Evolutionary conservation across 1,139 yeast genomes (phyloP), one percentile per base, ranked within the genome.

Genomic region (Lodderomyces jiufengensis): DNA sequence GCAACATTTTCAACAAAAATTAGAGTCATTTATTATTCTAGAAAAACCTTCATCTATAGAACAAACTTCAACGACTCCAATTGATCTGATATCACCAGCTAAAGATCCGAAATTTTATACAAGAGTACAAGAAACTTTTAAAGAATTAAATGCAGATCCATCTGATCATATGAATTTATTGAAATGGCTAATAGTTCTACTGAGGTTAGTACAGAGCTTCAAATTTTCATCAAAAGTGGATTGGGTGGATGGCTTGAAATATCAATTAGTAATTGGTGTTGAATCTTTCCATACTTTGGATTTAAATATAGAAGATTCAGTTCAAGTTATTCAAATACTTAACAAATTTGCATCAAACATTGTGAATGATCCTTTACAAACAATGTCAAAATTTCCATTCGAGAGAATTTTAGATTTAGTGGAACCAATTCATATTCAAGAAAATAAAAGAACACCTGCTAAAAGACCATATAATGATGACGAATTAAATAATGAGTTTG

Each of bases 401-500:
- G 36, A 39, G 2, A 39, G 34, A 10, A 20, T 39, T 10, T 13
- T 39, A 6, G 22, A 22, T 20, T 18, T 20, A 12, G 13, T 36
- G n/a, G 33, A 34, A 10, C 10, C 18, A 3, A 12, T 23, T 21
- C 10, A 24, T 21, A 16, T 20, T 20, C 10, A 22, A 7, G 32
- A 20, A 14, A 13, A 12, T 8, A 33, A 10, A n/a, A 16, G 20
- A 11, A 22, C 9, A 8, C 16, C 9, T 10, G 22, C 14, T 12
- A 39, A 34, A 20, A 31, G 39, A 29, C 27, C 27, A 3, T 24
- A 16, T n/a, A 9, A 26, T 15, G 40, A 32, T 18, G 37, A 37
- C 29, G 43, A 34, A 5, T 32, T 37, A 20, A 44, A 36, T 9
- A 24, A 24, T 5, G 47, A 44, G 29, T 44, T 44, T 32, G 31